phyloP scores from a whole-genome alignment of 768 basidiomycete genomes.

The Kwoniella dendrophila region DNA sequence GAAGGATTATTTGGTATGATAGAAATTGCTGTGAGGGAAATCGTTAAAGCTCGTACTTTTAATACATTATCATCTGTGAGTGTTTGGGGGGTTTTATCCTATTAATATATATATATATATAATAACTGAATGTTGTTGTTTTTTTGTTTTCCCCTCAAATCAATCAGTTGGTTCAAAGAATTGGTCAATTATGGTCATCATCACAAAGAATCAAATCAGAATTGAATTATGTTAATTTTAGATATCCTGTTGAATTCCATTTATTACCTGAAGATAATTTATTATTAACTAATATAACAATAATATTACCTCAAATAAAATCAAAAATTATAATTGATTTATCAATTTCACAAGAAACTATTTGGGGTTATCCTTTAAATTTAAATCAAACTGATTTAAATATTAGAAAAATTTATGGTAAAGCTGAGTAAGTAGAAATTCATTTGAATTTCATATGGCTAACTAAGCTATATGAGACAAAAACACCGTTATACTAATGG shows the following conservation, averaged over 20 bases:
- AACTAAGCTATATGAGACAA: too few relatives aligned
- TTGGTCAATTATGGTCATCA: constrained; percentile 35
- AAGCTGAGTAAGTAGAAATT: constrained; percentile 23
- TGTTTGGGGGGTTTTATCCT: not conserved
- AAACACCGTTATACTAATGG: not conserved
- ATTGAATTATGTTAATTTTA: constrained; percentile 36
- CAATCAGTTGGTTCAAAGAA: constrained; percentile 33
- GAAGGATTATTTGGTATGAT: constrained; percentile 41
- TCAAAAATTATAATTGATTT: constrained; percentile 11
- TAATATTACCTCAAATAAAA: constrained; percentile 13
- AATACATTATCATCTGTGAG: constrained; percentile 18
- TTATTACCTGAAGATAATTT: not conserved
- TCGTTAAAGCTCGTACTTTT: constrained; percentile 10
- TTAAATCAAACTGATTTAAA: constrained; percentile 5
- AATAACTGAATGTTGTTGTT: not conserved
- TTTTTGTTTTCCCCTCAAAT: not conserved
- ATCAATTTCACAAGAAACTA: constrained; percentile 9
- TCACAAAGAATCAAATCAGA: constrained; percentile 35
- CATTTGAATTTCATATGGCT: too few relatives aligned
- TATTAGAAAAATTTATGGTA: constrained; percentile 13
- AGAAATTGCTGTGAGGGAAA: constrained; percentile 22
- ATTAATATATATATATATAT: not conserved
- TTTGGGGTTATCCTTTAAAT: constrained; percentile 20
- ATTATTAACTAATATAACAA: constrained; percentile 7
- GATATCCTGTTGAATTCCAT: constrained; percentile 33